Percentiles rank a stretch among this genome's conserved stretches.
phyloP scores from a whole-genome alignment of 108 stramenopile genomes.

The Skeletonema marinoi region DNA sequence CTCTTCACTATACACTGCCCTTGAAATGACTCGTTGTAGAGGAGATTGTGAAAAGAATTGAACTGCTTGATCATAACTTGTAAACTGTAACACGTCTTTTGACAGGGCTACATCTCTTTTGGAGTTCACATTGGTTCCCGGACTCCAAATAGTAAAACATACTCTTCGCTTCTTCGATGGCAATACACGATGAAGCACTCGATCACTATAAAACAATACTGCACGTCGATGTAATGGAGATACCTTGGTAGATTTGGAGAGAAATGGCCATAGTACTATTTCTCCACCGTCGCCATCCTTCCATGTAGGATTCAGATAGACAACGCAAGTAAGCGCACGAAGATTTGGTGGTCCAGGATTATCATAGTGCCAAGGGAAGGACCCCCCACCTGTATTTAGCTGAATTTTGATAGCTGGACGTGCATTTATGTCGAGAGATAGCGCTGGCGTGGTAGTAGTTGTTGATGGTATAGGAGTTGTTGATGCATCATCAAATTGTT shows the following conservation, averaged over 20 bases:
- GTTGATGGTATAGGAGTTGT: background rate
- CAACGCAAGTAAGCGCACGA: conserved; percentile 46
- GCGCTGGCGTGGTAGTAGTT: background rate
- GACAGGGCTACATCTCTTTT: conserved; percentile 24
- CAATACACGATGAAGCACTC: conserved; percentile 33
- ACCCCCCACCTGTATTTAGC: conserved; percentile 32
- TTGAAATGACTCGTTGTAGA: conserved; percentile 34
- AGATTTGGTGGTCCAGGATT: conserved; percentile 42
- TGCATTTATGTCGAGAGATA: conserved; percentile 13
- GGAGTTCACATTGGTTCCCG: conserved; percentile 7
- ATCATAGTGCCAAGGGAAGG: conserved; percentile 41
- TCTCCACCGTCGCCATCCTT: conserved; percentile 47
- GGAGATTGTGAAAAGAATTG: conserved; percentile 26
- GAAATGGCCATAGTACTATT: conserved; percentile 36
- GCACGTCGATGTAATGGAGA: conserved; percentile 37
- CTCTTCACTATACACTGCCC: conserved; percentile 37
- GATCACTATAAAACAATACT: conserved; percentile 41
- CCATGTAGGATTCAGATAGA: conserved; percentile 49
- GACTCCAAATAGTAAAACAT: conserved; percentile 40
- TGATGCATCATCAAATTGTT: background rate
- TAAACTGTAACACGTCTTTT: conserved; percentile 29
- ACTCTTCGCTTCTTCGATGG: conserved; percentile 23
- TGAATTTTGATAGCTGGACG: conserved; percentile 36
- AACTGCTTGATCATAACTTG: conserved; percentile 34
- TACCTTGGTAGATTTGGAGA: conserved; percentile 9